Base-by-base conservation (phyloP, 2,329 filamentous ascomycete species). In the Thielaviopsis ethacetica region DNA sequence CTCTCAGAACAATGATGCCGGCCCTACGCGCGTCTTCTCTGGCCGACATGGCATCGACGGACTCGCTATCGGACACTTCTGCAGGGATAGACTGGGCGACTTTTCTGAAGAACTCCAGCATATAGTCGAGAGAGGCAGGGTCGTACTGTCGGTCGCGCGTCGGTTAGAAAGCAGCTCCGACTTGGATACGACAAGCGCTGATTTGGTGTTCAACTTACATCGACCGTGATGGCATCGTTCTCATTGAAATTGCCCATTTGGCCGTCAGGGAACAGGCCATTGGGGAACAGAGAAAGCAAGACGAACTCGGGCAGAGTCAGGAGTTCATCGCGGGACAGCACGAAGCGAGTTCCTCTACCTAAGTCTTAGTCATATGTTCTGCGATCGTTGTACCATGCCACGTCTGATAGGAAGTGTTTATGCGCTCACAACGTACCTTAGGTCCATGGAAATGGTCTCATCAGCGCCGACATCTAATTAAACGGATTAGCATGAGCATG, bases 251-350 rank as follows among this genome's bases (percentile, higher is more conserved):
- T 86, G 68, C 88, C 93, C 83, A 95, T 88, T 68, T 97, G 91
- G 17, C 91, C 91, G 71, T 98, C 93, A 5, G 93, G 93, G 63
- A 98, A 90, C 24, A 98, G 79, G n/a, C 93, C 93, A 69, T 98
- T 98, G 47, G 93, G 93, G 67, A 98, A 98, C 49, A 98, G 78
- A n/a, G 93, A 98, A 49, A 98, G 77, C 52, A 98, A 80, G 53
- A 98, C 93, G 67, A 98, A 98, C 75, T 98, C 93, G 57, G 93
- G 93, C 54, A 98, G 78, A 10, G 93, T 98, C 63, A 98, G 76
- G 57, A 98, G 80, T 72, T 98, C 93, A 68, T 98, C 93, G 69
- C 93, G 80, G 15, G 91, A 97, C 55, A 98, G 81, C 19, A 91
- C 91, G 71, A 98, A 98, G 65, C 88, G 85, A 60, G 86, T 93